Percentiles rank a stretch among this genome's conserved stretches.
phyloP scores from a whole-genome alignment of 2,329 filamentous ascomycete species.

The Didymella segeticola region DNA sequence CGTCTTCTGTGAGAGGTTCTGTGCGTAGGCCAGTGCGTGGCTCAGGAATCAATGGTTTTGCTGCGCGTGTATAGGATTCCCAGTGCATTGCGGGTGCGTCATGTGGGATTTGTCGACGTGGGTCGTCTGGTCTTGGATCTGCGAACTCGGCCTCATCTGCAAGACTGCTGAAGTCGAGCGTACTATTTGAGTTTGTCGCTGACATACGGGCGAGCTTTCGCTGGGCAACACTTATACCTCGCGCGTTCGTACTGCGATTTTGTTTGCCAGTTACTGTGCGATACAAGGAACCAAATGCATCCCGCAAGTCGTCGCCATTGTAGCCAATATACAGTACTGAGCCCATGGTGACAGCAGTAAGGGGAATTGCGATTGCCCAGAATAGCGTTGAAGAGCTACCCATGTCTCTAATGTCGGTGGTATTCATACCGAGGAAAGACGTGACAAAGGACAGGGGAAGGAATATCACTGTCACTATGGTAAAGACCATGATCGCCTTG shows the following conservation, averaged over 20 bases:
- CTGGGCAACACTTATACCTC: constrained; percentile 36
- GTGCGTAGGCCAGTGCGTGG: neutral
- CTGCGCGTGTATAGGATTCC: constrained; percentile 1
- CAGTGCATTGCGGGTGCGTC: neutral
- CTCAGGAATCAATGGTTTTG: neutral
- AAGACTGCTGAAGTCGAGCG: constrained; percentile 20
- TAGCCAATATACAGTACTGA: constrained; percentile 37
- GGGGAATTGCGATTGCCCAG: constrained; percentile 46
- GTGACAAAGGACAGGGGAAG: constrained; percentile 55
- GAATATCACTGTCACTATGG: constrained; percentile 54
- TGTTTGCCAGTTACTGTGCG: constrained; percentile 31
- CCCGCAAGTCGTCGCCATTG: constrained; percentile 37
- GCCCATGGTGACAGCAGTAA: constrained; percentile 36
- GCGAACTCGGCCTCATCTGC: constrained; percentile 36
- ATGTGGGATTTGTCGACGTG: neutral
- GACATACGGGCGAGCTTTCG: constrained; percentile 26
- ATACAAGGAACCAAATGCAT: constrained; percentile 16
- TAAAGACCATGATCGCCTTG: constrained; percentile 55
- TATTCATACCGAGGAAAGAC: constrained; percentile 53
- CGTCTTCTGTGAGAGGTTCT: neutral
- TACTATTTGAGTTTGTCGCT: constrained; percentile 14
- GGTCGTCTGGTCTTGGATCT: constrained; percentile 16
- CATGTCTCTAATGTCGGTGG: constrained; percentile 52
- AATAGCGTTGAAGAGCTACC: constrained; percentile 48
- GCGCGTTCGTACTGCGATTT: constrained; percentile 14